phyloP scores from a whole-genome alignment of 306 rosid genomes.

The Gastrolobium bilobum region DNA sequence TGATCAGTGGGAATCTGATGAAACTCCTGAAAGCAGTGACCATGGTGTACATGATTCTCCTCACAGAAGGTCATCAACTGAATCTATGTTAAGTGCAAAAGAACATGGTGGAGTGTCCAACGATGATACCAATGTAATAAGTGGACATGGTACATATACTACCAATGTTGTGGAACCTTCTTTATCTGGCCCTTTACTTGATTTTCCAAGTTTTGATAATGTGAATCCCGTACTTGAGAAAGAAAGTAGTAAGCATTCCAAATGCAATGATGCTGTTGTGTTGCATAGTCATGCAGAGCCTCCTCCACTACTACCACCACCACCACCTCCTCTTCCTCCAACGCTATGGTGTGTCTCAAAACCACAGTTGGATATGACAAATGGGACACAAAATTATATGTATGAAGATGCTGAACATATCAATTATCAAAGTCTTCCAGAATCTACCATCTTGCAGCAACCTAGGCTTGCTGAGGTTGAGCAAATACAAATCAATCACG shows the following conservation, averaged over 20 bases:
- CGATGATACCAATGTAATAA: conserved; percentile 51
- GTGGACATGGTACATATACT: conserved; percentile 44
- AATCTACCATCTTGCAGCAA: conserved; percentile 54
- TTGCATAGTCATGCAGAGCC: conserved; percentile 52
- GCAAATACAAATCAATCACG: conserved; percentile 53
- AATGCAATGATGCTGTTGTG: conserved; percentile 46
- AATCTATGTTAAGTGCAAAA: conserved; percentile 54
- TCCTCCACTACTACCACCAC: conserved; percentile 66
- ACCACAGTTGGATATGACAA: conserved; percentile 58
- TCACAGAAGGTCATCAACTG: conserved; percentile 62
- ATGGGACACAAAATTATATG: conserved; percentile 51
- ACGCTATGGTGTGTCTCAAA: conserved; percentile 66
- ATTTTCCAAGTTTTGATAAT: conserved; percentile 79
- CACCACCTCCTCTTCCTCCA: conserved; percentile 78
- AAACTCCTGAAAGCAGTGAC: conserved; percentile 63
- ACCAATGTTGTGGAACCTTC: conserved; percentile 62
- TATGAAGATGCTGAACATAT: conserved; percentile 49
- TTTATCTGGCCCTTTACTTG: conserved; percentile 65
- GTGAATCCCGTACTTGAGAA: conserved; percentile 57
- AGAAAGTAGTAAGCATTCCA: conserved; percentile 51
- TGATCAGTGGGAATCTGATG: conserved; percentile 90
- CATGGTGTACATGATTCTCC: conserved; percentile 62
- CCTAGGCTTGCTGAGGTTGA: conserved; percentile 49
- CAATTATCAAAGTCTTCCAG: conserved; percentile 47
- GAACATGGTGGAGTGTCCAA: conserved; percentile 52